These are phyloP conservation scores for Camellia lanceoleosa DNA, from an alignment of 148 eudicot species.

Conservation along the genomic window DNA sequence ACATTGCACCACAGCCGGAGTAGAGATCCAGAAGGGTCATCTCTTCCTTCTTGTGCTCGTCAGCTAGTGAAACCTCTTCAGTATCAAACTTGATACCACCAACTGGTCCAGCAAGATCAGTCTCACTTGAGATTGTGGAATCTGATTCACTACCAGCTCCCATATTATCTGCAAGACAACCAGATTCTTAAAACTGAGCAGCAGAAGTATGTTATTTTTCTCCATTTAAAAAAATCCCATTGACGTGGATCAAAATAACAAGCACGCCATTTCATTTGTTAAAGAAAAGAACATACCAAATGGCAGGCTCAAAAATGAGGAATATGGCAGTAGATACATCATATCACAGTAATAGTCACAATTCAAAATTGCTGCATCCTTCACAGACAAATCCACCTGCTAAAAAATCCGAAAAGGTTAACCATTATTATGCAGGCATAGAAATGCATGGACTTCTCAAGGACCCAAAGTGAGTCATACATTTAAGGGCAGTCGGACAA, in stretches of 20 bases:
- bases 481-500: conserved; percentile 37
- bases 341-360: conserved; percentile 70
- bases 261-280: neutral
- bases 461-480: conserved; percentile 32
- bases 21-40: conserved; percentile 18
- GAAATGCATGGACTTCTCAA: neutral
- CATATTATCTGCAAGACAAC: conserved; percentile 28
- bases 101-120: conserved; percentile 20
- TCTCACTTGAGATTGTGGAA: conserved; percentile 63
- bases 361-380: conserved; percentile 21
- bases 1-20: conserved; percentile 18
- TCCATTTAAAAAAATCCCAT: neutral
- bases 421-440: neutral
- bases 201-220: neutral
- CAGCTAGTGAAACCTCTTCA: neutral
- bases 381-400: conserved; percentile 45
- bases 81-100: conserved; percentile 6
- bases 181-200: neutral
- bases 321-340: conserved; percentile 53
- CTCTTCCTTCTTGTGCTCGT: neutral
- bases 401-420: neutral
- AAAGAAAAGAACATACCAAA: conserved; percentile 32
- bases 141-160: conserved; percentile 41
- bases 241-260: neutral
- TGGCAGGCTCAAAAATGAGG: conserved; percentile 42